Evolutionary conservation across 208 protist species (phyloP).

Genomic region (Jaenimonas drosophilae): DNA sequence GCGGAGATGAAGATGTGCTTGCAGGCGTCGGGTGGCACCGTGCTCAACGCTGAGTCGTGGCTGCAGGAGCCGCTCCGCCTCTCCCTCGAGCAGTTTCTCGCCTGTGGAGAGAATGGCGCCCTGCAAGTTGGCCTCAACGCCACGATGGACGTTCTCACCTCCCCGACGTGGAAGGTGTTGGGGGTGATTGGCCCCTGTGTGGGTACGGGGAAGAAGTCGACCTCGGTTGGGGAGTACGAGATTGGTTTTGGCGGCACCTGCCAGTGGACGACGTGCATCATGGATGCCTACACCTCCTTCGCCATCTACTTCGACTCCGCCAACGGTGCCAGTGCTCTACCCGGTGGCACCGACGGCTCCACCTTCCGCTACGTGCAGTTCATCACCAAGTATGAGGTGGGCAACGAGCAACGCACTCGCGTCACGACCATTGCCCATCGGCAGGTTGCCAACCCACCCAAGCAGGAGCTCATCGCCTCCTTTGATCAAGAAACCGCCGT

Average conservation of each 20-base stretch:
- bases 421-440: slow-evolving; percentile 81
- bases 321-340: background rate
- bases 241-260: slow-evolving; percentile 96
- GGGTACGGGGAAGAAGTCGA: slow-evolving; percentile 89
- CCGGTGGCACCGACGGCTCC: background rate
- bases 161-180: slow-evolving; percentile 92
- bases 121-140: slow-evolving; percentile 94
- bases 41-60: slow-evolving; percentile 97
- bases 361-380: slow-evolving; percentile 88
- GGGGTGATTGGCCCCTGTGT: slow-evolving; percentile 91
- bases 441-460: slow-evolving; percentile 33
- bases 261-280: slow-evolving; percentile 94
- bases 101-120: slow-evolving; percentile 49
- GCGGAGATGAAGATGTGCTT: slow-evolving; percentile 95
- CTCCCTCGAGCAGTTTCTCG: slow-evolving; percentile 90
- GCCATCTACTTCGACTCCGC: slow-evolving; percentile 97
- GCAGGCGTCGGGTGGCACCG: slow-evolving; percentile 88
- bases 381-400: slow-evolving; percentile 94
- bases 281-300: slow-evolving; percentile 91
- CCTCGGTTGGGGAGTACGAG: slow-evolving; percentile 75
- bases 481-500: slow-evolving; percentile 98
- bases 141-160: slow-evolving; percentile 94
- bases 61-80: slow-evolving; percentile 92
- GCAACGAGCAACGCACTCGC: slow-evolving; percentile 62
- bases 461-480: slow-evolving; percentile 51